A percentile compares a stretch with the other conserved stretches of the same genome.
phyloP scores from a whole-genome alignment of 2,329 filamentous ascomycete species.

The Paramyrothecium roridum region DNA sequence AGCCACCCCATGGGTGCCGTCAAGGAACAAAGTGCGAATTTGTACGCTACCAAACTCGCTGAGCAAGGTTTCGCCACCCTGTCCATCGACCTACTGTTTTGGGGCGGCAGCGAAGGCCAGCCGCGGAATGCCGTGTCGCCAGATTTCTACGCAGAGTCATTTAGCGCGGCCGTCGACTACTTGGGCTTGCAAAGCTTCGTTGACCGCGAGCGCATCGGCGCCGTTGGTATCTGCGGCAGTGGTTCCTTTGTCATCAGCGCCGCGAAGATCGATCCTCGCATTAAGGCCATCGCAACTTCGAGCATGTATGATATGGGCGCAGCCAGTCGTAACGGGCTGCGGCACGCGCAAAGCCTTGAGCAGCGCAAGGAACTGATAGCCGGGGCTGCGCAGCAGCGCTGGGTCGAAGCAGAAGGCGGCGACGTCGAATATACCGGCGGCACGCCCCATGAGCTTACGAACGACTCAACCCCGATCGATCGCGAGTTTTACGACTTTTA shows the following conservation, averaged over 20 bases:
- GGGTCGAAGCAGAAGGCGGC: neutral
- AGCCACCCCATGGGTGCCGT: constrained; percentile 24
- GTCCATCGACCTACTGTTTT: constrained; percentile 18
- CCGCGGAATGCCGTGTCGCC: constrained; percentile 17
- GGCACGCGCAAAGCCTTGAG: neutral
- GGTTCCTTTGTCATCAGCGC: constrained; percentile 28
- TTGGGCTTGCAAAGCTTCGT: constrained; percentile 17
- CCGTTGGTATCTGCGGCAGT: constrained; percentile 25
- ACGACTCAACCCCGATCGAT: neutral
- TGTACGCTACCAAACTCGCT: constrained; percentile 22
- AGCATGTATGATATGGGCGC: constrained; percentile 4
- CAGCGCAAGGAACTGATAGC: neutral
- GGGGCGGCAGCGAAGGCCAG: constrained; percentile 21
- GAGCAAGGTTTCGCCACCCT: constrained; percentile 17
- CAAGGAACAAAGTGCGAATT: constrained; percentile 25
- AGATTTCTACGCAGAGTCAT: constrained; percentile 22
- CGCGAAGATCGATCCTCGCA: constrained; percentile 25
- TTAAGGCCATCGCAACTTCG: constrained; percentile 14
- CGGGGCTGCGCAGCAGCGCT: neutral
- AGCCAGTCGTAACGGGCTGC: neutral
- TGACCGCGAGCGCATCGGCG: constrained; percentile 24
- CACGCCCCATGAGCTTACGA: neutral
- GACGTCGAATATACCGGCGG: neutral
- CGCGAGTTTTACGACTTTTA: constrained; percentile 10
- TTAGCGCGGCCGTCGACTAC: constrained; percentile 27